A percentile compares a stretch with the other conserved stretches of the same genome.
Evolutionary conservation across 352 stramenopile genomes (phyloP).

Genomic region (Pythium plurisporium): DNA sequence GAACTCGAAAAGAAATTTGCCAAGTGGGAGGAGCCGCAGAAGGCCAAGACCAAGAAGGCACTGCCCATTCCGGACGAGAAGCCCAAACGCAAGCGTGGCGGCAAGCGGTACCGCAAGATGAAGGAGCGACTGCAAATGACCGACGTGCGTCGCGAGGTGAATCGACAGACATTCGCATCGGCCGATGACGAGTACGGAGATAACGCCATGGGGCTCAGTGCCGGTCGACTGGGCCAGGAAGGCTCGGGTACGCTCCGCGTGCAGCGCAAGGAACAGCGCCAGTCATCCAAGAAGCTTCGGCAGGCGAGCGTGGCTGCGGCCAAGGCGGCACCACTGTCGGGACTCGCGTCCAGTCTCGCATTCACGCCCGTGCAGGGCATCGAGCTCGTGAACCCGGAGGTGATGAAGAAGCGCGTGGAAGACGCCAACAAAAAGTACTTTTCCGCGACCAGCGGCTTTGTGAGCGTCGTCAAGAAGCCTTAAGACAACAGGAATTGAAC

Average conservation of each 20-base stretch:
- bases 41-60: slow-evolving; percentile 96
- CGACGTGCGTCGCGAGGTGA: slow-evolving; percentile 96
- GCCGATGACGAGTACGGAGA: slow-evolving; percentile 96
- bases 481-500: too few relatives aligned
- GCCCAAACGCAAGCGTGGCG: slow-evolving; percentile 91
- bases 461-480: slow-evolving; percentile 89
- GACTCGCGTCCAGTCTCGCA: slow-evolving; percentile 94
- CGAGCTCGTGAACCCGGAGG: slow-evolving; percentile 97
- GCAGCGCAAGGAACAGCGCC: slow-evolving; percentile 87
- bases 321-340: slow-evolving; percentile 65
- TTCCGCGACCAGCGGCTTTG: slow-evolving; percentile 92
- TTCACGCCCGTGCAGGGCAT: slow-evolving; percentile 97
- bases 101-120: slow-evolving; percentile 93
- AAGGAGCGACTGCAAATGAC: slow-evolving; percentile 98
- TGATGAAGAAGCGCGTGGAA: slow-evolving; percentile 86
- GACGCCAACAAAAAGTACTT: slow-evolving; percentile 98
- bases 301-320: slow-evolving; percentile 78
- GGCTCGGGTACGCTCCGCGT: slow-evolving; percentile 86
- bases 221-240: slow-evolving; percentile 89
- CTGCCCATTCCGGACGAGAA: slow-evolving; percentile 95
- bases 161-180: slow-evolving; percentile 93
- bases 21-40: slow-evolving; percentile 97
- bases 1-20: slow-evolving; percentile 94
- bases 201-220: slow-evolving; percentile 96
- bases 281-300: slow-evolving; percentile 91